Base-by-base conservation (phyloP, 495 filamentous ascomycete genomes). In the Aspergillus campestris region DNA sequence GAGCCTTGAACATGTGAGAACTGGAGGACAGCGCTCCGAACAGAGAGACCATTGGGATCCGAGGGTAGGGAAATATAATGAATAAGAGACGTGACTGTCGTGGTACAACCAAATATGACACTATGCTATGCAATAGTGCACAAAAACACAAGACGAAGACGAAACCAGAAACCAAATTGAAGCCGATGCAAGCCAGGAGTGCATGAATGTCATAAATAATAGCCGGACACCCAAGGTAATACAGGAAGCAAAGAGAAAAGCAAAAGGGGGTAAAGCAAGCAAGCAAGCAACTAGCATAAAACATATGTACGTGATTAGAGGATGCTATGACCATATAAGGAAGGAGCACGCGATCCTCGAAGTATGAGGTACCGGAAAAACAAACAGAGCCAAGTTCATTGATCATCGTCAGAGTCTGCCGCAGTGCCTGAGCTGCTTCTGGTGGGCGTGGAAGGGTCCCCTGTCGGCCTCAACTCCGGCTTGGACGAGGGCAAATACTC, bases 381-480 rank as follows among this genome's bases (percentile, higher is more conserved):
- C 15, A 31, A 27, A 32, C 33, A 1, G 24, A 29, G 24, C 8
- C 13, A 12, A 12, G 28, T 24, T 11, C 32, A 31, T 62, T 58
- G 65, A 45, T 72, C 67, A 38, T 66, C 57, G 41, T 66, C 62
- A 39, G 67, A 65, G 32, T 51, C 50, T 34, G 62, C 56, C 8
- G 61, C 57, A 5, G 57, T 60, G 27, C 59, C 59, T 38, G 60
- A 58, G 45, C 56, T 58, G 38, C 60, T 66, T 45, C 55, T 53
- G 14, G 42, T 55, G 24, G 64, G 53, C 33, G 58, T 64, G 33
- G 53, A 28, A 44, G 52, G 34, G 18, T 60, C 62, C 13, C 54
- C 38, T 42, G 50, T 47, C 35, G 53, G 55, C 50, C 70, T 65
- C 49, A 73, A 42, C 51, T 71, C 69, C 8, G 66, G 62, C 42